Evolutionary conservation across 805 yeast species (phyloP).

Genomic region (Hyphopichia homilentoma): DNA sequence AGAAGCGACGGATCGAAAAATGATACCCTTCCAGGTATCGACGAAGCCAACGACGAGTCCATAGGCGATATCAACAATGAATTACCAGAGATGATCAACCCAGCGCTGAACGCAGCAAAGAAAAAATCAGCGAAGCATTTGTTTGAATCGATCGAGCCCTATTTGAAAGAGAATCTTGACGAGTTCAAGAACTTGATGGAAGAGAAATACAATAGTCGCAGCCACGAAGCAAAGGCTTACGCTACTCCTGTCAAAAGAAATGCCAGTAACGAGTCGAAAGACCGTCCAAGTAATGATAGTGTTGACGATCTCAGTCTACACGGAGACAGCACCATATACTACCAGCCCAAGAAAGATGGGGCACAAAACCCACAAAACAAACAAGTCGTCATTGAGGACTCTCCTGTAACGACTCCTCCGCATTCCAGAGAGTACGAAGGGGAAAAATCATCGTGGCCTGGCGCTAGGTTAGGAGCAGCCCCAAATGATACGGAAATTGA

Average conservation of each 20-base stretch:
- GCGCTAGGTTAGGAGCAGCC: no score
- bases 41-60: background rate
- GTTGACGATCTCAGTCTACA: background rate
- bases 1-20: background rate
- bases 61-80: background rate
- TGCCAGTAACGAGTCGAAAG: conserved; percentile 2
- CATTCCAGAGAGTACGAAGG: conserved; percentile 8
- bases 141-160: conserved; percentile 12
- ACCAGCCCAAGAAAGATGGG: no score
- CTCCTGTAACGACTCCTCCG: conserved; percentile 1
- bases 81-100: background rate
- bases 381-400: background rate
- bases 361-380: no score
- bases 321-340: no score
- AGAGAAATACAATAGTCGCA: no score
- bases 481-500: conserved; percentile 8
- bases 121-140: conserved; percentile 11
- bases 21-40: background rate
- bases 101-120: background rate
- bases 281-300: conserved; percentile 2
- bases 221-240: no score
- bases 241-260: background rate
- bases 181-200: conserved; percentile 13
- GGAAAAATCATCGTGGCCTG: conserved; percentile 30
- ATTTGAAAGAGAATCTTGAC: conserved; percentile 13